A percentile compares a stretch with the other conserved stretches of the same genome.
phyloP scores from a whole-genome alignment of 2,329 filamentous ascomycete species.

The Ceratocystis cubensis region DNA sequence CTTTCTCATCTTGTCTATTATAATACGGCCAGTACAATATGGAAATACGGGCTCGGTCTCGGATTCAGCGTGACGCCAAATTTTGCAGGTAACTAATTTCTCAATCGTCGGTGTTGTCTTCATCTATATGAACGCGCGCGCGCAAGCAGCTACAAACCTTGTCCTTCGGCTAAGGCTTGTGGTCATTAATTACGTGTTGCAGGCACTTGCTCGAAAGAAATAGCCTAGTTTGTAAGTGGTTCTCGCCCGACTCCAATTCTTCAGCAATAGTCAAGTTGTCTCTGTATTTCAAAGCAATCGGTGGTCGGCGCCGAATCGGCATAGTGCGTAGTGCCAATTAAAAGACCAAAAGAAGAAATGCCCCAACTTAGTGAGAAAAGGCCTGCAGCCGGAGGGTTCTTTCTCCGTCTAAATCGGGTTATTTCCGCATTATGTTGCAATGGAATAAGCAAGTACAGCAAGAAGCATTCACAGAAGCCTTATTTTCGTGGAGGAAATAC shows the following conservation, averaged over 20 bases:
- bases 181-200: not conserved
- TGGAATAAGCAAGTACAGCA: no score
- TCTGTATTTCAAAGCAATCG: slow-evolving; percentile 9
- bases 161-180: not conserved
- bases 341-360: not conserved
- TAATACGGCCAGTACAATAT: not conserved
- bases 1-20: not conserved
- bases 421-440: no score
- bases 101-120: not conserved
- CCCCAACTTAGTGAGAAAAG: not conserved
- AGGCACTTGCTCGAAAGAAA: not conserved
- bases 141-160: not conserved
- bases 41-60: not conserved
- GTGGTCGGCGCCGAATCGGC: slow-evolving; percentile 4
- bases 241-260: not conserved
- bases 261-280: not conserved
- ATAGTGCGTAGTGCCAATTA: not conserved
- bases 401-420: not conserved
- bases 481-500: no score
- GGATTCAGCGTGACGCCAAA: not conserved
- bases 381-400: not conserved
- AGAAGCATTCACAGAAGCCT: no score
- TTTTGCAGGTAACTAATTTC: no score
- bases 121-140: not conserved
- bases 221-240: slow-evolving; percentile 3